Evolutionary conservation across 352 stramenopile genomes (phyloP), one percentile per base, ranked within the genome.

Genomic region (Lagenidium giganteum): DNA sequence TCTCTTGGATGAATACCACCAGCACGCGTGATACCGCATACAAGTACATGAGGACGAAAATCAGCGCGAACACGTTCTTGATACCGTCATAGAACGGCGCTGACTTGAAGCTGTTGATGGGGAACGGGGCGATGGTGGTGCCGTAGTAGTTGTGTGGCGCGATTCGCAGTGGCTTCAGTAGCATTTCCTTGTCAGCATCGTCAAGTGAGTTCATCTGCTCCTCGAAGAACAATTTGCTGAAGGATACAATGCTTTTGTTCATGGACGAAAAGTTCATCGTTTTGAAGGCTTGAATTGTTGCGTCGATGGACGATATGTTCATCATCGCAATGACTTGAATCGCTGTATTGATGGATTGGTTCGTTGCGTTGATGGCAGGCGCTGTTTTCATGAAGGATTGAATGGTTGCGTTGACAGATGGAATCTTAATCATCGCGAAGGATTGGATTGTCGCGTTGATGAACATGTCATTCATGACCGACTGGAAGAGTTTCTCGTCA

Each of bases 41-140:
- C 16, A 86, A 24, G 37, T 86, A 83, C 21, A 82, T 74, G 21
- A 97, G 58, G 21, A 96, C 57, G 55, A 96, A 96, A 17, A 97
- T 79, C 24, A 97, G 56, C 8, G 77, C 53, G 40, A 92, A 91
- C 0, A 88, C 61, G 16, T 61, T 69, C 44, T 57, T 66, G 18
- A 92, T 58, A 22, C 59, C 41, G 21, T 81, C 66, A 54, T 86
- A 94, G 47, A 94, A 91, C 2, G 69, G 64, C 11, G 69, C 57
- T 1, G 64, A 76, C 2, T 62, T 46, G 39, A 66, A 85, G 7
- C 14, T 49, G 14, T 83, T 53, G 32, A 83, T 75, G 6, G 69
- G 68, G 25, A 83, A 70, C 13, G 70, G 51, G 2, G 58, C 51
- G 3, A 77, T 51, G 6, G 45, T 52, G 2, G 61, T 57, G 3